Base-by-base conservation (phyloP, 352 stramenopile genomes). In the Pythium grandisporangium region DNA sequence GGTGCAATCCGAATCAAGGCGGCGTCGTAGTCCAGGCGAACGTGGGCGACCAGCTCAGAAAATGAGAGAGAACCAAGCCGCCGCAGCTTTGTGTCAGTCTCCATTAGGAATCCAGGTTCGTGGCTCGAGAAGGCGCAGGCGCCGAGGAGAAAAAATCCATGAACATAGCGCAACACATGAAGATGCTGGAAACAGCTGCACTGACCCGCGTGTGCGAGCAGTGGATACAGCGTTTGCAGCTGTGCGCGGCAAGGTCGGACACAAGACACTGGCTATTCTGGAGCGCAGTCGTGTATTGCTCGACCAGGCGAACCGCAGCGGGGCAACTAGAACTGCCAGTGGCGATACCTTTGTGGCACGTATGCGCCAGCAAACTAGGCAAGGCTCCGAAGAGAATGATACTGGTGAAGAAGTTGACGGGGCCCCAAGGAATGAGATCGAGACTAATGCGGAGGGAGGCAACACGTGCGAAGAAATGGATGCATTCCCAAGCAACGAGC, bases 191-290 rank as follows among this genome's bases (percentile, higher is more conserved):
- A 13, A 55, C n/a, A 43, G 50, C 4, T 42, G 53, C 33, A 50
- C 36, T 11, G 27, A 53, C 2, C 49, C 53, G 21, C 32, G 44
- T 3, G 41, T 17, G n/a, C n/a, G n/a, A n/a, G n/a, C n/a, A n/a
- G 39, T 65, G 1, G 59, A 72, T 11, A 47, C 51, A 16, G 58
- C 55, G 11, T 81, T 78, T 26, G 42, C 58, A 22, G 51, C 55
- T 2, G 42, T 66, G 7, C 57, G 60, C 4, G 62, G 46, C 22
- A 81, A 72, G 58, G 55, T 84, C 4, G 66, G 69, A 4, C 30
- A 64, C 36, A 59, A 61, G 27, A 85, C 72, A 7, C 54, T 75
- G 4, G 69, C 72, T 0, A 81, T 85, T 17, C 51, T 85, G 0
- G 62, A 81, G 30, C 60, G 62, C 10, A 71, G 64, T 11, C 68